Evolutionary conservation across 306 rosid genomes (phyloP).

Genomic region (Purshia tridentata): DNA sequence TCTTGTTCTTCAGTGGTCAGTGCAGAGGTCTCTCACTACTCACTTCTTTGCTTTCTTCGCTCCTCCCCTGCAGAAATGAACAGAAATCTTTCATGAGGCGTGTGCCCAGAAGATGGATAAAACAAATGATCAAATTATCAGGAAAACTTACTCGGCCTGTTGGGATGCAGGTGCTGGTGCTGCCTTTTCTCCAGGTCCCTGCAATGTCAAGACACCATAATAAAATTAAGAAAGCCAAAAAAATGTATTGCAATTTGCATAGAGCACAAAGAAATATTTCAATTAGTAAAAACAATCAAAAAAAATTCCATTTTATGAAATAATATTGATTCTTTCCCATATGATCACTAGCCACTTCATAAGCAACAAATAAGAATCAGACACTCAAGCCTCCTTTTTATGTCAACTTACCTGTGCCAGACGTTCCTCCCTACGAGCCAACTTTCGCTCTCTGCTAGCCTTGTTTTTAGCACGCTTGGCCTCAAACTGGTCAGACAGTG

Average conservation of each 20-base stretch:
- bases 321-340: neutral
- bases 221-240: neutral
- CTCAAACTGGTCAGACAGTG: slow-evolving; percentile 48
- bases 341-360: neutral
- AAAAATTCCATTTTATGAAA: too few relatives aligned
- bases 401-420: slow-evolving; percentile 34
- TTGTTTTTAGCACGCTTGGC: slow-evolving; percentile 49
- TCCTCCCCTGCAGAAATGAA: slow-evolving; percentile 26
- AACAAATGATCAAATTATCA: neutral
- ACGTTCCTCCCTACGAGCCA: slow-evolving; percentile 46
- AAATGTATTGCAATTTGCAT: too few relatives aligned
- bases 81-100: neutral
- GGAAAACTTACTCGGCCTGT: slow-evolving; percentile 34
- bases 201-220: neutral
- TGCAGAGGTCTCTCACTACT: slow-evolving; percentile 1
- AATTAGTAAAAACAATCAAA: too few relatives aligned
- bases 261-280: neutral
- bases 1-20: slow-evolving; percentile 14
- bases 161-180: slow-evolving; percentile 36
- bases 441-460: slow-evolving; percentile 54
- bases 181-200: slow-evolving; percentile 54
- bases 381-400: neutral
- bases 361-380: neutral
- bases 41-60: slow-evolving; percentile 49
- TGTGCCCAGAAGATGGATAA: neutral